Percentiles rank a stretch among this genome's conserved stretches.
Conservation (phyloP, 2,329 filamentous ascomycete genomes). For the Colletotrichum paranaense region DNA sequence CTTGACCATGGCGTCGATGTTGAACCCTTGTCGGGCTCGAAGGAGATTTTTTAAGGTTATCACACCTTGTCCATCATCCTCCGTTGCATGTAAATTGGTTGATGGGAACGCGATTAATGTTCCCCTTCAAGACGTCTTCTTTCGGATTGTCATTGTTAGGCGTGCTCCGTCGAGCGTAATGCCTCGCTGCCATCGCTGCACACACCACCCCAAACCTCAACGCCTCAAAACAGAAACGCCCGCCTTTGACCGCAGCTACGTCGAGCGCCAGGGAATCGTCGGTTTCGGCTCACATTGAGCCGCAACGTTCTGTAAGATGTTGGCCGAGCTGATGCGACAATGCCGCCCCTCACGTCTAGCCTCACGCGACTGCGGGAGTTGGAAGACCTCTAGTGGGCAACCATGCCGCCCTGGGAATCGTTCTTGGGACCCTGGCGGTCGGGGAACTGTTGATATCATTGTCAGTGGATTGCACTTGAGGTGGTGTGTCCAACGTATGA, state of each 20-base stretch:
- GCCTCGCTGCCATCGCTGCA: constrained; percentile 5
- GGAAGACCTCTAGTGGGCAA: constrained; percentile 50
- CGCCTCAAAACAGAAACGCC: not conserved
- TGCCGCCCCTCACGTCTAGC: not conserved
- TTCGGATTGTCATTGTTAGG: not conserved
- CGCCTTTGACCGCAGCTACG: not conserved
- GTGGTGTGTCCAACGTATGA: not conserved
- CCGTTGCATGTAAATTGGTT: constrained; percentile 5
- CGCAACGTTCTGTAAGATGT: not conserved
- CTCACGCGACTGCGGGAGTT: not conserved
- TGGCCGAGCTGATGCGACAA: not conserved
- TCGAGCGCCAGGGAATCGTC: not conserved
- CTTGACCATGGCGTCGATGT: not conserved
- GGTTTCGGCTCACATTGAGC: too few species aligned
- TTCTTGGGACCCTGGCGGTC: constrained; percentile 65
- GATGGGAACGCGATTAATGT: not conserved
- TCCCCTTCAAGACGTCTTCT: not conserved
- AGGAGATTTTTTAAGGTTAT: not conserved
- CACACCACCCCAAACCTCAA: constrained; percentile 7
- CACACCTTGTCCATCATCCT: not conserved
- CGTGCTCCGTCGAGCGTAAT: not conserved
- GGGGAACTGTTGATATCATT: constrained; percentile 53
- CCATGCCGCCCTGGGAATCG: constrained; percentile 59
- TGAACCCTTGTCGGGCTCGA: constrained; percentile 27
- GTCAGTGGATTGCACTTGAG: not conserved